phyloP scores from a whole-genome alignment of 1,284 basidiomycete species.

The Phlebopus sp. region DNA sequence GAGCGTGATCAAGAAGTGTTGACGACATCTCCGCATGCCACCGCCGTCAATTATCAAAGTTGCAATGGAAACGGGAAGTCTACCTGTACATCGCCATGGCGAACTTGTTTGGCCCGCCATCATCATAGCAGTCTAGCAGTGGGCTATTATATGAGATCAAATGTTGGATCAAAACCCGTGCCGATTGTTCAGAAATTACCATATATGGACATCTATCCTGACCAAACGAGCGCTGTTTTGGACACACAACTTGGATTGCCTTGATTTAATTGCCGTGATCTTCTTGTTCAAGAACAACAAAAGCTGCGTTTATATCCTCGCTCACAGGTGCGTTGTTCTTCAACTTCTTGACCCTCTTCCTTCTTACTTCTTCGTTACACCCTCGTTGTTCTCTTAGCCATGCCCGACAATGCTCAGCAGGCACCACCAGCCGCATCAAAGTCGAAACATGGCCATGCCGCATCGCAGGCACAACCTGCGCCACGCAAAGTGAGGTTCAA shows the following conservation, averaged over 20 bases:
- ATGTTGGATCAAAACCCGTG: too few relatives aligned
- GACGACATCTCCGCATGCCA: neutral
- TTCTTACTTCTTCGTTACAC: neutral
- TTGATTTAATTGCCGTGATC: constrained; percentile 3
- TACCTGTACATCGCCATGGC: neutral
- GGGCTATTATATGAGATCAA: too few relatives aligned
- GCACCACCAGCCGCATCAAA: constrained; percentile 34
- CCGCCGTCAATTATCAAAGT: neutral
- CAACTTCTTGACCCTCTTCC: constrained; percentile 4
- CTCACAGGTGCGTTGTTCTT: constrained; percentile 11
- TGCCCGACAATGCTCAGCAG: constrained; percentile 24
- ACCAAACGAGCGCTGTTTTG: neutral
- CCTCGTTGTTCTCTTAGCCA: constrained; percentile 5
- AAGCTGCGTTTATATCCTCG: constrained; percentile 10
- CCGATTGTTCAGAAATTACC: too few relatives aligned
- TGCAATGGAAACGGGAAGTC: neutral
- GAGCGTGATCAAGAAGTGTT: too few relatives aligned
- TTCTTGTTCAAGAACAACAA: constrained; percentile 21
- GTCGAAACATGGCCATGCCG: constrained; percentile 59
- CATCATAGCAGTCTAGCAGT: neutral
- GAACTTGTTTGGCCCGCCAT: neutral
- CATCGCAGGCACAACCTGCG: constrained; percentile 61
- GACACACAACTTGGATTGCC: neutral
- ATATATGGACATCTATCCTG: too few relatives aligned
- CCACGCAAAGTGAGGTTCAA: constrained; percentile 91